A percentile compares a stretch with the other conserved stretches of the same genome.
These are phyloP conservation scores for Penicillium longicatenatum DNA, from an alignment of 495 filamentous ascomycete genomes.

Conservation along the genomic window DNA sequence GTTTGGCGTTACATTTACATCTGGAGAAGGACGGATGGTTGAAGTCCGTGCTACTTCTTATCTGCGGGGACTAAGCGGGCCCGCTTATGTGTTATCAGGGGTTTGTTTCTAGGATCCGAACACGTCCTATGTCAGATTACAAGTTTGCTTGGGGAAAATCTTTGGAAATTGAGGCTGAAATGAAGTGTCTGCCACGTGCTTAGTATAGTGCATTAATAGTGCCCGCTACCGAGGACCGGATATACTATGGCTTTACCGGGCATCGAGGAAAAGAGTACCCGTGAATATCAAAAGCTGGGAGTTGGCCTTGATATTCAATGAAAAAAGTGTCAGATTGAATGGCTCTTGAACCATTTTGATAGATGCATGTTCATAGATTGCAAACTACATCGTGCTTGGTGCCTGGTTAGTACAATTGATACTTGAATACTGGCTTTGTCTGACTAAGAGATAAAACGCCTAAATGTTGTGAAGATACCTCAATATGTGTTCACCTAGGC, in stretches of 20 bases:
- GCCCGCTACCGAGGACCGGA: too few species aligned
- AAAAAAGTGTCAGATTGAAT: neutral
- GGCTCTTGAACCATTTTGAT: neutral
- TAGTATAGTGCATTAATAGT: too few species aligned
- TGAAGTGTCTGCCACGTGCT: too few species aligned
- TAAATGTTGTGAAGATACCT: neutral
- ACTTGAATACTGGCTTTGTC: too few species aligned
- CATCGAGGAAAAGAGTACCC: too few species aligned
- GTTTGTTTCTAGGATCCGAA: neutral
- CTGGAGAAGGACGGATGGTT: neutral
- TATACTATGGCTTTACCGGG: too few species aligned
- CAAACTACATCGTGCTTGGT: neutral
- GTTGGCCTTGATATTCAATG: too few species aligned
- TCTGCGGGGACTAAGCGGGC: neutral
- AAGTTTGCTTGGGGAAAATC: neutral
- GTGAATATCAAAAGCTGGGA: too few species aligned
- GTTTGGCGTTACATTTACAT: constrained; percentile 8
- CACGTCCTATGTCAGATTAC: neutral
- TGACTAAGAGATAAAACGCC: too few species aligned
- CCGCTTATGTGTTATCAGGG: constrained; percentile 3
- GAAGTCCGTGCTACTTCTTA: constrained; percentile 8
- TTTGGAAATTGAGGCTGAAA: neutral
- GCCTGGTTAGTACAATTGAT: too few species aligned
- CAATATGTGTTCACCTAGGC: neutral
- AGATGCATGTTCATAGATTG: neutral